These are phyloP conservation scores for Rosa lucieae DNA, from an alignment of 306 rosid genomes.

Conservation along the genomic window DNA sequence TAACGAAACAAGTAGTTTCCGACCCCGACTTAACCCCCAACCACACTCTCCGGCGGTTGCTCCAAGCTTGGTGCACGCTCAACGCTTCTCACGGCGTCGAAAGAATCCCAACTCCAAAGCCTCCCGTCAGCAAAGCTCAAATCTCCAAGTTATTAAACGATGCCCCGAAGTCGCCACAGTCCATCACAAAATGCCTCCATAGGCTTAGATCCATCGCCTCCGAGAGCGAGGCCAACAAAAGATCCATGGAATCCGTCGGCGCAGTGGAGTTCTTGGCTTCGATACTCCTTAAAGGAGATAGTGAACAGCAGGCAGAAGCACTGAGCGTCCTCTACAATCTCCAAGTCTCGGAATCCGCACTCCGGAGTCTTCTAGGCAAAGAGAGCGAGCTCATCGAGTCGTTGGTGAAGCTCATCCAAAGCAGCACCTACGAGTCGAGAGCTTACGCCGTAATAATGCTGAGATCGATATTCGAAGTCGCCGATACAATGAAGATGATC, in stretches of 20 bases:
- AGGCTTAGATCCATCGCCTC: slow-evolving; percentile 58
- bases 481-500: slow-evolving; percentile 24
- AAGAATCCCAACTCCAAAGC: slow-evolving; percentile 80
- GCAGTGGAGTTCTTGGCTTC: slow-evolving; percentile 60
- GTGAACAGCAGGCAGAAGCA: slow-evolving; percentile 44
- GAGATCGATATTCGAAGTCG: slow-evolving; percentile 54
- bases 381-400: slow-evolving; percentile 43
- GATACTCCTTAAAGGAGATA: neutral
- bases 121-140: slow-evolving; percentile 48
- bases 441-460: slow-evolving; percentile 55
- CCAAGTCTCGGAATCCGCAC: slow-evolving; percentile 38
- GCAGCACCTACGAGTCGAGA: slow-evolving; percentile 61
- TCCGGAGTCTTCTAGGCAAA: slow-evolving; percentile 32
- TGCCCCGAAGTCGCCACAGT: slow-evolving; percentile 43
- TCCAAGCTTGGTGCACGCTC: slow-evolving; percentile 84
- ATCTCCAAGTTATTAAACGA: slow-evolving; percentile 47
- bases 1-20: slow-evolving; percentile 55
- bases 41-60: slow-evolving; percentile 80
- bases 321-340: slow-evolving; percentile 48
- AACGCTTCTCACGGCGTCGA: slow-evolving; percentile 72
- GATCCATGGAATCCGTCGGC: slow-evolving; percentile 59
- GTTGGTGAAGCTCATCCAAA: slow-evolving; percentile 41
- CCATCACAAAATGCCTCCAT: slow-evolving; percentile 34
- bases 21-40: slow-evolving; percentile 65
- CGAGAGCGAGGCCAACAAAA: slow-evolving; percentile 54